Evolutionary conservation across 1,284 basidiomycete genomes (phyloP), one percentile per base, ranked within the genome.

Genomic region (Butyriboletus regius): DNA sequence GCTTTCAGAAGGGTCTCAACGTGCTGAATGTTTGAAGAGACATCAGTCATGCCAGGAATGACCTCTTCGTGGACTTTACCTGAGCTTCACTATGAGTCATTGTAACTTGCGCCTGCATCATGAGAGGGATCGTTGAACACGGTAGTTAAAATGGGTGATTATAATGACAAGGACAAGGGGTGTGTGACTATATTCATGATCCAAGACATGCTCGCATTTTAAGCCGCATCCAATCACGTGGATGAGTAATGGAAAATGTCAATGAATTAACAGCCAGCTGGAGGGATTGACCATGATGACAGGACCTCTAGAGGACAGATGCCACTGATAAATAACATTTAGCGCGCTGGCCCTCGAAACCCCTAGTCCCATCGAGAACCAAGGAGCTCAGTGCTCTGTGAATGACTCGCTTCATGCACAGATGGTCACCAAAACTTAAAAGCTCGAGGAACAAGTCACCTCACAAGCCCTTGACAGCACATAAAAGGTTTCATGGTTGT

Each of bases 1-100:
- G 88, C 84, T 56, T 74, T 74, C 14, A 90, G 67, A 38, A 90
- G 72, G 7, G 84, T 85, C 61, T 86, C 78, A 9, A 88, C 77
- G 24, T 75, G 13, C 75, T 84, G 24, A 81, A 75, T 10, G 70
- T 63, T 60, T 80, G 68, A 45, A 34, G 20, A 31, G 32, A 49
- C 12, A 34, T 67, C 40, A 56, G 46, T 46, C 26, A 20, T 44
- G 4, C 14, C 12, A 34, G n/a, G 7, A 43, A 43, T 4, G n/a
- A 12, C 10, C 33, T 31, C 39, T 33, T 22, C 7, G 1, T 8
- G 18, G 32, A 38, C 18, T 36, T 45, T 31, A 70, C 67, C 64
- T 68, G 66, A 2, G 34, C 50, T 53, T 69, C 67, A 18, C n/a
- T 62, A 9, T 44, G 52, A 26, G 46, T 50, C 9, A 35, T 20